phyloP scores from a whole-genome alignment of 495 filamentous ascomycete species.

The Diplogelasinospora grovesii region DNA sequence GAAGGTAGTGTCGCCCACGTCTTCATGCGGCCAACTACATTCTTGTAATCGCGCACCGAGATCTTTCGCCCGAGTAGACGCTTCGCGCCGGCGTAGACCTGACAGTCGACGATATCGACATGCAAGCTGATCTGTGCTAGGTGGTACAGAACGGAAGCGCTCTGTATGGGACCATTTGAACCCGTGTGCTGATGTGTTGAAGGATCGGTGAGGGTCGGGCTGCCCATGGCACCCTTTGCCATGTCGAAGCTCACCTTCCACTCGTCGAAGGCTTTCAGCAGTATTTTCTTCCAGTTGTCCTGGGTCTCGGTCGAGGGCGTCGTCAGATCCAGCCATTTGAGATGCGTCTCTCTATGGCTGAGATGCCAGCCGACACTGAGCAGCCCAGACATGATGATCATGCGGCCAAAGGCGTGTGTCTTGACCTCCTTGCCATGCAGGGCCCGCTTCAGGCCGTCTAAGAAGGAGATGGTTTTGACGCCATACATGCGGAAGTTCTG shows the following conservation, averaged over 20 bases:
- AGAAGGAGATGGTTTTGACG: constrained; percentile 75
- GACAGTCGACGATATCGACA: constrained; percentile 88
- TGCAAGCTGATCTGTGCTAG: constrained; percentile 94
- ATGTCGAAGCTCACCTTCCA: constrained; percentile 92
- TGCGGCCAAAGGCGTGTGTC: constrained; percentile 89
- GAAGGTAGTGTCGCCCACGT: constrained; percentile 76
- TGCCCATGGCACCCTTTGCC: constrained; percentile 47
- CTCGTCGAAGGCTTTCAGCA: constrained; percentile 83
- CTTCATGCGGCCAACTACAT: constrained; percentile 74
- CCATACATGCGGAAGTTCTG: constrained; percentile 76
- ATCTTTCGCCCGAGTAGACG: constrained; percentile 81
- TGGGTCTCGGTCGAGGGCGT: constrained; percentile 67
- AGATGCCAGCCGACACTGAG: constrained; percentile 94
- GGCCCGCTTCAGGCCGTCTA: constrained; percentile 85
- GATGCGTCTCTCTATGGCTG: constrained; percentile 88
- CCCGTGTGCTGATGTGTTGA: constrained; percentile 29
- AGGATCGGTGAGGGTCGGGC: constrained; percentile 31
- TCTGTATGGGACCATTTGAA: constrained; percentile 76
- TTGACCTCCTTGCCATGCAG: constrained; percentile 80
- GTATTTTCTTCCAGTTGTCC: constrained; percentile 79
- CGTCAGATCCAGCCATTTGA: constrained; percentile 69
- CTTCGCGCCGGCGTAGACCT: constrained; percentile 83
- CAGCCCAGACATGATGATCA: constrained; percentile 89
- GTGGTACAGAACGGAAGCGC: constrained; percentile 80
- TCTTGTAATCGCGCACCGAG: constrained; percentile 68